Evolutionary conservation across 495 filamentous ascomycete species (phyloP), one percentile per base, ranked within the genome.

Genomic region (Cercophora newfieldiana): DNA sequence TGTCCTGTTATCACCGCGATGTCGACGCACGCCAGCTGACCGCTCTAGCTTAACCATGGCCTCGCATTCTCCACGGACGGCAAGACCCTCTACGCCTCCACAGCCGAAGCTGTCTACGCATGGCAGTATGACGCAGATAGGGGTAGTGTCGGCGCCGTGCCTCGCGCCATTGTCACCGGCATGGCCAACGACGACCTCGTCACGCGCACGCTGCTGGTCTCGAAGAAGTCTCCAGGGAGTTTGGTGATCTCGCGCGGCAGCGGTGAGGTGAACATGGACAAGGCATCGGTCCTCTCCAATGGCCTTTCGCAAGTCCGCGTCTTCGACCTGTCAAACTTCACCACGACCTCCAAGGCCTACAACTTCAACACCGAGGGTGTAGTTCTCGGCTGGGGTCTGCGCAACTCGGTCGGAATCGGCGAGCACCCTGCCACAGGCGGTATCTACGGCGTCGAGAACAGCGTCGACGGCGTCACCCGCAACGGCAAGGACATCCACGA

Each of bases 381-480:
- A 24, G 75, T 86, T 5, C 77, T 91, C n/a, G 88, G 89, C 8
- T 90, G 87, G 87, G 88, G 88, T 33, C 80, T 91, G 29, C 79
- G 88, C 18, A 90, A 91, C 74, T 83, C 82, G 1, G 88, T 90
- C 21, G 88, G 88, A 8, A 72, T 90, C 0, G 84, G 71, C 18
- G 86, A 89, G 71, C 82, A 90, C 51, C 85, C 84, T 8, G 66
- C 71, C 21, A 81, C 77, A 0, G 87, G 87, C 57, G 85, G 82
- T 25, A 78, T 91, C 64, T 91, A 84, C 75, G 83, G 79, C n/a
- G 89, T 90, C 3, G 89, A 91, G 74, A 90, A 90, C 70, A 86
- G 82, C 21, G 85, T 82, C 2, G 88, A 90, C 71, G 65, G 88
- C 7, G 78, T 89, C 19, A 73, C 68, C 24, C 76, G 88, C 19